Base-by-base conservation (phyloP, 306 rosid species). In the Lupinus albus region DNA sequence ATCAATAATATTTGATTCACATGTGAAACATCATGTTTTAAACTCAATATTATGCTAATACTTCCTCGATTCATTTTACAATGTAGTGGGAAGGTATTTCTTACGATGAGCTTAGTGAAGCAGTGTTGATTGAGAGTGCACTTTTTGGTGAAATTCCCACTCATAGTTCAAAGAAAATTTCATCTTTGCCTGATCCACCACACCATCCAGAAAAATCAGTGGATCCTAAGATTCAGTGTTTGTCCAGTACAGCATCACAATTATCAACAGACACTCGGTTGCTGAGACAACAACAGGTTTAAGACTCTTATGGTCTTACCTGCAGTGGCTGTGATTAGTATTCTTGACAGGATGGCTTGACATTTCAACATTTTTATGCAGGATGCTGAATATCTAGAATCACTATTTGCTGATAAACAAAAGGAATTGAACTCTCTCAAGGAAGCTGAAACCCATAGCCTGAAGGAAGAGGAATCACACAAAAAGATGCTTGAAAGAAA, bases 1-100 rank as follows among this genome's bases (percentile, higher is more conserved):
- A 9, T 76, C 58, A 38, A 46, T 13, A 63, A 33, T 52, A 32
- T 33, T 49, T 53, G 1, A 47, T 53, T 32, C 45, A 35, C 41
- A 10, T 68, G 50, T 60, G 33, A 62, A 75, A 41, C 16, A 51
- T 61, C 41, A 67, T 42, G 42, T 33, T 54, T 56, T 15, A 48
- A 17, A 11, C 33, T 38, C 38, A 36, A 38, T 77, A 11, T 62
- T 85, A 67, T 59, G 20, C 61, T 74, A 33, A 72, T 50, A 11
- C 25, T 16, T 47, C 61, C 18, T 68, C 47, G 30, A 73, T 13
- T 65, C 75, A 16, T 69, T 76, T 76, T 53, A 46, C 49, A 66
- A 81, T 80, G 76, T 79, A 91, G 96, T 83, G 88, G 87, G 89
- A 82, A 38, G 84, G 71, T 81, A 80, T 86, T 52, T 83, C 94